A percentile compares a stretch with the other conserved stretches of the same genome.
Evolutionary conservation across 2,329 filamentous ascomycete genomes (phyloP).

Genomic region (Tolypocladium nubicola): DNA sequence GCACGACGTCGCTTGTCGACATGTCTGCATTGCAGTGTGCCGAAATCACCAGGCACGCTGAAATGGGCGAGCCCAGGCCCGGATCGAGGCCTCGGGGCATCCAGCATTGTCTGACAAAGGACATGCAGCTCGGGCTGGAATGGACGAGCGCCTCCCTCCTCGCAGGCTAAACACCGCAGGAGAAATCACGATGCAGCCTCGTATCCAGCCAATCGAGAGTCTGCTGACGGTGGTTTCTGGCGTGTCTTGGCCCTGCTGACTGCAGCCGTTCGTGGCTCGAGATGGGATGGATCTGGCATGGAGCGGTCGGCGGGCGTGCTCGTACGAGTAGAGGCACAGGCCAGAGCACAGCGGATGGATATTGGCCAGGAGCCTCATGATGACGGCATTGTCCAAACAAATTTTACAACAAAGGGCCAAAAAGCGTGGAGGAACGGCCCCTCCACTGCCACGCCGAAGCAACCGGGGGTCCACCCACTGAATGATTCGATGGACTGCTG

Average conservation of each 20-base stretch:
- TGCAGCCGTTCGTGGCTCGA: not conserved
- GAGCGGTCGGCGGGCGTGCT: no score
- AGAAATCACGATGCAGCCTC: not conserved
- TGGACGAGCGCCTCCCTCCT: not conserved
- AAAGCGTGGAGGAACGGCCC: not conserved
- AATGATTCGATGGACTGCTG: not conserved
- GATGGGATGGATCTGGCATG: no score
- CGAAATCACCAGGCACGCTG: not conserved
- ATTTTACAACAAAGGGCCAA: not conserved
- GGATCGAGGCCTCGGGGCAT: not conserved
- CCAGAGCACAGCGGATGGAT: not conserved
- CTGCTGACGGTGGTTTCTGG: not conserved
- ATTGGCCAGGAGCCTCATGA: not conserved
- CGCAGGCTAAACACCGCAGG: not conserved
- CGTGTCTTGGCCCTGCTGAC: not conserved
- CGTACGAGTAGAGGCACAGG: not conserved
- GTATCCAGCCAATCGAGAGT: not conserved
- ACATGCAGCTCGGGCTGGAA: not conserved
- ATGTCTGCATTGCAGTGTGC: not conserved
- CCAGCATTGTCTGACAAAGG: not conserved
- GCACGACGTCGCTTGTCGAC: not conserved
- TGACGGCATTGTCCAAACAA: not conserved
- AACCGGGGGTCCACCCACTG: not conserved
- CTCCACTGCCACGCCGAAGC: not conserved
- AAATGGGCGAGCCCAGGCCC: not conserved